A percentile compares a stretch with the other conserved stretches of the same genome.
These are phyloP conservation scores for Pythium dissimile DNA, from an alignment of 352 stramenopile species.

Conservation along the genomic window DNA sequence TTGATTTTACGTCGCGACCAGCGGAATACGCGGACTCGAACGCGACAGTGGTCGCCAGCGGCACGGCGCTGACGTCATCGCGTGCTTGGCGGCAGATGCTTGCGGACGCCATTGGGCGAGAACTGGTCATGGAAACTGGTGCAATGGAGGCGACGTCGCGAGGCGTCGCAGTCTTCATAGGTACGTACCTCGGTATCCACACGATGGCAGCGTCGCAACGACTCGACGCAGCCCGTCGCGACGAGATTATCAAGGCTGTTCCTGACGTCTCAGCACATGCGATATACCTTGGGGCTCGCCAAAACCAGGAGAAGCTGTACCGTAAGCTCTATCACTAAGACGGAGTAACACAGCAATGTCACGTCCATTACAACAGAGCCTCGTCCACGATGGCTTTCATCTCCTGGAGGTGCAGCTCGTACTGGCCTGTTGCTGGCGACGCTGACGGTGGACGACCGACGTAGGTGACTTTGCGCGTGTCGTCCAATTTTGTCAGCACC, in stretches of 20 bases:
- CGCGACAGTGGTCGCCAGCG: slow-evolving; percentile 68
- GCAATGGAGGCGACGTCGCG: slow-evolving; percentile 80
- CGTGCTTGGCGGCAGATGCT: slow-evolving; percentile 85
- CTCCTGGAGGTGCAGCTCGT: slow-evolving; percentile 92
- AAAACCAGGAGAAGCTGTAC: slow-evolving; percentile 72
- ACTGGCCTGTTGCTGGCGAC: slow-evolving; percentile 95
- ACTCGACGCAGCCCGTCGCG: slow-evolving; percentile 20
- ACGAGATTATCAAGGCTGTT: slow-evolving; percentile 28
- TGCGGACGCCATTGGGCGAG: slow-evolving; percentile 70
- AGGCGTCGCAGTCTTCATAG: slow-evolving; percentile 72
- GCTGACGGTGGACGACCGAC: slow-evolving; percentile 93
- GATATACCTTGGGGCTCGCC: slow-evolving; percentile 55
- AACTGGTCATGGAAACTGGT: slow-evolving; percentile 62
- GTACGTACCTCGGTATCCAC: slow-evolving; percentile 58
- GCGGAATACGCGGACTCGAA: slow-evolving; percentile 36
- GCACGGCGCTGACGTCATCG: slow-evolving; percentile 79
- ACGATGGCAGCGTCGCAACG: slow-evolving; percentile 35
- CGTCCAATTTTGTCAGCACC: slow-evolving; percentile 82
- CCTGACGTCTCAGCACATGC: slow-evolving; percentile 51
- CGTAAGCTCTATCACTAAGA: slow-evolving; percentile 49
- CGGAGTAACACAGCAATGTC: not conserved
- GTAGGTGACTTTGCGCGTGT: slow-evolving; percentile 78
- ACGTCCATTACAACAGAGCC: slow-evolving; percentile 40
- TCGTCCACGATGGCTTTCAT: slow-evolving; percentile 92
- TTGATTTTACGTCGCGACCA: not conserved